Percentiles rank a stretch among this genome's conserved stretches.
These are phyloP conservation scores for Myochromella boudieri DNA, from an alignment of 768 basidiomycete species.

Conservation along the genomic window DNA sequence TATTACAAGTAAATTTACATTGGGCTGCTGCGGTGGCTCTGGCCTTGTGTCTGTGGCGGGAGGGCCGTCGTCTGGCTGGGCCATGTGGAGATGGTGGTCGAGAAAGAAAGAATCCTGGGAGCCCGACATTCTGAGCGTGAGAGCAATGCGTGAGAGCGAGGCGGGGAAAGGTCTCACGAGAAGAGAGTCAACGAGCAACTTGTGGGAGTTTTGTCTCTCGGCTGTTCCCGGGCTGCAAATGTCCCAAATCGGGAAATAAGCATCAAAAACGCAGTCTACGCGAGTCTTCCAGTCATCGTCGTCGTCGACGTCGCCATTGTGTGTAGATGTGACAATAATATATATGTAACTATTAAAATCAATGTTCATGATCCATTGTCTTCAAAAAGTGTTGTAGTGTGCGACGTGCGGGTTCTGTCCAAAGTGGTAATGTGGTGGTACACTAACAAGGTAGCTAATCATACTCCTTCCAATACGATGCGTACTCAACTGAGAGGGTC, in stretches of 20 bases:
- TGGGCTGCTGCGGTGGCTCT: conserved; percentile 15
- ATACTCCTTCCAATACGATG: not conserved
- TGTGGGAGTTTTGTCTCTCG: conserved; percentile 31
- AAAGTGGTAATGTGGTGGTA: no score
- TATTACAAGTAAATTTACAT: conserved; percentile 32
- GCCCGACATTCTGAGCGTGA: conserved; percentile 47
- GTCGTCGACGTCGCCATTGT: not conserved
- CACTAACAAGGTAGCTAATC: no score
- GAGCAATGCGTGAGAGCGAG: conserved; percentile 46
- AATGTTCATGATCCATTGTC: conserved; percentile 12
- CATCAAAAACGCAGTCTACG: conserved; percentile 6
- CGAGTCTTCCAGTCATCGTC: conserved; percentile 3
- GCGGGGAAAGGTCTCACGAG: conserved; percentile 33
- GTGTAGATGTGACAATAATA: no score
- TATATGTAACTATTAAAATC: conserved; percentile 3
- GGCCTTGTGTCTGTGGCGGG: conserved; percentile 16
- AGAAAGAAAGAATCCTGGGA: conserved; percentile 47
- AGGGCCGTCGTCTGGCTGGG: conserved; percentile 22
- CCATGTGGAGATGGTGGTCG: conserved; percentile 45
- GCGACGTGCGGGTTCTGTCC: not conserved
- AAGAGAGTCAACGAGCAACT: conserved; percentile 25
- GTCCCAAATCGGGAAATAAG: conserved; percentile 19
- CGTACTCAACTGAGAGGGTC: conserved; percentile 33
- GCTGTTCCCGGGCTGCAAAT: conserved; percentile 15
- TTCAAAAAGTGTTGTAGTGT: conserved; percentile 6